Base-by-base conservation (phyloP, 805 yeast genomes). In the Ogataea haglerorum region DNA sequence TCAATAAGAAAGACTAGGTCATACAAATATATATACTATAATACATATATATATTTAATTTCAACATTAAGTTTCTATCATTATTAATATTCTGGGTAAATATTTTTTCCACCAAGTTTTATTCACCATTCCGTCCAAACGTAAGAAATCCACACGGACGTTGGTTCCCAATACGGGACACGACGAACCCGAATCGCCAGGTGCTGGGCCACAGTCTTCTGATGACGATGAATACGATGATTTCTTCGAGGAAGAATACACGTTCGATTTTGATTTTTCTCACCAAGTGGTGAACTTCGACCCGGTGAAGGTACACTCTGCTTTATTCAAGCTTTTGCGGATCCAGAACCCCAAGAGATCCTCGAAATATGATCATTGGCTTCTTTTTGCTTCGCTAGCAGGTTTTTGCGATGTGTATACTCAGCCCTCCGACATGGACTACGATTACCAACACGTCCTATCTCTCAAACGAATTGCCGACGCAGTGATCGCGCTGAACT, bases 361-460 rank as follows among this genome's bases (percentile, higher is more conserved):
- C 27, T 21, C 36, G 12, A 37, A 41, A 22, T 49, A 42, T 9
- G 25, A 51, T 27, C 24, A 51, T 10, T 43, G 56, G 49, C 47
- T 39, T 14, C 31, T 60, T 8, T 61, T 61, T 36, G 36, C 52
- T 5, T 48, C 62, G 0, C 38, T 75, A 3, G 57, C 72, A 2
- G 53, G 67, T 0, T 48, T 76, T 34, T 66, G 68, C 6, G 90
- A 84, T 56, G 87, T 89, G 2, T 66, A 72, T 50, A 80, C 89
- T 1, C 87, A 82, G 50, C 89, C 93, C 0, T 70, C 73, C 19
- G 85, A 81, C 29, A 70, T 69, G 17, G 83, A 80, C 21, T 55
- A 60, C 1, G 58, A 67, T 27, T 63, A 78, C 41, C 58, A 63
- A 10, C 62, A 67, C 39, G 63, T 79, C 2, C 63, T 80, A 13